Base-by-base conservation (phyloP, 176 grass and related monocot species). In the Tillandsia fasciculata region DNA sequence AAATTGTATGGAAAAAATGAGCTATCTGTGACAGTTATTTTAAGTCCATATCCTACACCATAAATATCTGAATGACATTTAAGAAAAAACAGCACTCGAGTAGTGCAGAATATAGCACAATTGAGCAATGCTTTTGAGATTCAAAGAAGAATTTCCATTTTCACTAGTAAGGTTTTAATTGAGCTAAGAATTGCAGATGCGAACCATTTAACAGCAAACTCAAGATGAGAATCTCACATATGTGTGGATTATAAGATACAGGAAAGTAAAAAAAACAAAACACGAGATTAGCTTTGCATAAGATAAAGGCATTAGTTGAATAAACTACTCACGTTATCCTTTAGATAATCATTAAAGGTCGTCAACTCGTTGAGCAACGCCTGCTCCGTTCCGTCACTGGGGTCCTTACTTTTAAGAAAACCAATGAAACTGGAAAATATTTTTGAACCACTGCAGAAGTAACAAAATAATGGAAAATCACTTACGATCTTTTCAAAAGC, bases 361-460 rank as follows among this genome's bases (percentile, higher is more conserved):
- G 53, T 81, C 61, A 97, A 53, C 80, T 92, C 86, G 74, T 69
- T 83, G 28, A 87, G 69, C 28, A 97, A 78, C 56, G 86, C 58
- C 52, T 87, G 84, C 71, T 90, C 82, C 50, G 89, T 92, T 82
- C 84, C 89, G 83, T 97, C 93, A 15, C 52, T 87, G 12, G 79
- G 63, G 69, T 92, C 86, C 70, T 92, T 90, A 74, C 89, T 97
- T 83, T 96, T 92, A n/a, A 96, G 69, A 71, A 96, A 96, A 24
- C 86, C 86, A 48, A 96, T 87, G 54, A 96, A 96, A 3, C 83
- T 74, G 48, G 92, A 88, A 77, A 96, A 96, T 69, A 91, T 87
- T 65, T 91, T 96, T 70, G 88, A 96, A 26, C 93, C 92, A 29
- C 93, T 92, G 74, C 11, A 79, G 66, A 48, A 26, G 79, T 51